phyloP scores from a whole-genome alignment of 257 asterid species.

The Haberlea rhodopensis region DNA sequence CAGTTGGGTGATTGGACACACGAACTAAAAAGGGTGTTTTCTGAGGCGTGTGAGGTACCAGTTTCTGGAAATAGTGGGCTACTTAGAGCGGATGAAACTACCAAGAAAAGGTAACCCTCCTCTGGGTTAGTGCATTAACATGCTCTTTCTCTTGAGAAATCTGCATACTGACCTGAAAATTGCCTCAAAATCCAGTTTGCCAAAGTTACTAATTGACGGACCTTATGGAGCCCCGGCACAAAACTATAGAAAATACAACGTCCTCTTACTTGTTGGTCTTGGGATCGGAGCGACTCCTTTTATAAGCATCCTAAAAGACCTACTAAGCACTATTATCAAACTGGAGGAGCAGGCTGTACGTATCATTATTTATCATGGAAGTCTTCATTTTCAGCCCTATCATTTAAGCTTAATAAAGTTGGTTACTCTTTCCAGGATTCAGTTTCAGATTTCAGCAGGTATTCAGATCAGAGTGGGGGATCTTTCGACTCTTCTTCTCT shows the following conservation, averaged over 20 bases:
- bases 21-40: conserved; percentile 78
- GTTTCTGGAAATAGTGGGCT: conserved; percentile 78
- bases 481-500: conserved; percentile 41
- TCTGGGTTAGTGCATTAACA: not conserved
- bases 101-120: conserved; percentile 54
- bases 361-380: conserved; percentile 10
- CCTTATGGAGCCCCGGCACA: conserved; percentile 99
- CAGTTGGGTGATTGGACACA: conserved; percentile 97
- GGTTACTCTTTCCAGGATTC: conserved; percentile 58
- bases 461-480: conserved; percentile 56
- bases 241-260: conserved; percentile 77
- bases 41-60: conserved; percentile 84
- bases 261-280: conserved; percentile 86
- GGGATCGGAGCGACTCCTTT: conserved; percentile 98
- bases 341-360: conserved; percentile 89
- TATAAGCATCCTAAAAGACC: conserved; percentile 85
- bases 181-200: conserved; percentile 68
- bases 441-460: conserved; percentile 54
- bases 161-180: conserved; percentile 17
- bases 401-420: conserved; percentile 1
- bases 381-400: not conserved
- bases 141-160: not conserved
- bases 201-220: conserved; percentile 89
- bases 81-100: conserved; percentile 85
- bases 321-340: conserved; percentile 71